Conservation (phyloP, 371 early-diverging fungal genomes). For the Mortierella sp. region DNA sequence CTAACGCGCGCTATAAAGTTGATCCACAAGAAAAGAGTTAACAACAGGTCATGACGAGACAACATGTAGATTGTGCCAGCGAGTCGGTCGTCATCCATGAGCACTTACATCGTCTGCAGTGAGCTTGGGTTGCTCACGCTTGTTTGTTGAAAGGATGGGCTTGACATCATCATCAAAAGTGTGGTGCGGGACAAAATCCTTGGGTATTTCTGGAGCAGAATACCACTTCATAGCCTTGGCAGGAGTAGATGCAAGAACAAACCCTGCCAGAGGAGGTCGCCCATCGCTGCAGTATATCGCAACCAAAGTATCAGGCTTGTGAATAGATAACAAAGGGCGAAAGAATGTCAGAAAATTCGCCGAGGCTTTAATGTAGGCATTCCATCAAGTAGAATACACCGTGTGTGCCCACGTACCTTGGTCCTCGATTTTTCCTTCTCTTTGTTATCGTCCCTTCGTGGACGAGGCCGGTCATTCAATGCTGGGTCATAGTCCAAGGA, state of each 20-base stretch:
- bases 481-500: slow-evolving; percentile 2
- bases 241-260: slow-evolving; percentile 57
- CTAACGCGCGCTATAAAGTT: slow-evolving; percentile 58
- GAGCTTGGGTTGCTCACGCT: slow-evolving; percentile 35
- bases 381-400: too few species aligned
- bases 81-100: neutral
- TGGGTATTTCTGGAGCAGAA: slow-evolving; percentile 67
- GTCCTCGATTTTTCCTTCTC: slow-evolving; percentile 3
- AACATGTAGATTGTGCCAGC: neutral
- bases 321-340: neutral
- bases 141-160: neutral
- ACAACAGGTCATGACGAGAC: neutral
- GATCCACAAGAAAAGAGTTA: neutral
- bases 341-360: neutral
- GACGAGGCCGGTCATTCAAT: slow-evolving; percentile 8
- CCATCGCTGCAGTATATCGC: slow-evolving; percentile 64
- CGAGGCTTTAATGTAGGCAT: too few species aligned
- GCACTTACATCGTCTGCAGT: slow-evolving; percentile 65
- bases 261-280: slow-evolving; percentile 66
- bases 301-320: slow-evolving; percentile 3
- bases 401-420: slow-evolving; percentile 6
- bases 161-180: slow-evolving; percentile 36
- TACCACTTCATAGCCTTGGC: slow-evolving; percentile 66
- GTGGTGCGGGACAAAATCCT: slow-evolving; percentile 63
- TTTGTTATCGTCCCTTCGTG: slow-evolving; percentile 3